These are phyloP conservation scores for Xylaria digitata DNA, from an alignment of 2,329 filamentous ascomycete genomes.

Conservation along the genomic window DNA sequence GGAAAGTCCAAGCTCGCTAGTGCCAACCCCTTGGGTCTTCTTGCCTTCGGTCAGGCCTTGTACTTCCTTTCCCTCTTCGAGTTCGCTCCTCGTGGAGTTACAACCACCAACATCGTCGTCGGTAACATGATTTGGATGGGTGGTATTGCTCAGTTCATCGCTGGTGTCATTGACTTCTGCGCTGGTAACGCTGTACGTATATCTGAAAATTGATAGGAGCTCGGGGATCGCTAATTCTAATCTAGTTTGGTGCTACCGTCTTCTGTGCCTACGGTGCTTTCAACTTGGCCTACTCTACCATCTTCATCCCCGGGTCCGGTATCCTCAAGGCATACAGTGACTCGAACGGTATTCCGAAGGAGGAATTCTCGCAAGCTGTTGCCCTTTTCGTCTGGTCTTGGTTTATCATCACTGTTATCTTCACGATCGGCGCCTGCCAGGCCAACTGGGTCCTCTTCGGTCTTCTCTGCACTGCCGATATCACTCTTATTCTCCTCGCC, in stretches of 20 bases:
- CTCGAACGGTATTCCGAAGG: slow-evolving; percentile 42
- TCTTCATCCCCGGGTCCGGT: slow-evolving; percentile 53
- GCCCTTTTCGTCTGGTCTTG: slow-evolving; percentile 46
- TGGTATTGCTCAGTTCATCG: slow-evolving; percentile 47
- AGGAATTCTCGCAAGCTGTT: slow-evolving; percentile 45
- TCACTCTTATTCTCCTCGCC: slow-evolving; percentile 44
- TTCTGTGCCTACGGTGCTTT: slow-evolving; percentile 55
- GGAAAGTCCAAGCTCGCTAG: slow-evolving; percentile 42
- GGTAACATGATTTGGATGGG: slow-evolving; percentile 54
- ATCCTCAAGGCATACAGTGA: slow-evolving; percentile 54
- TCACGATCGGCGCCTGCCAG: slow-evolving; percentile 45
- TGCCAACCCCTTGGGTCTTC: slow-evolving; percentile 50
- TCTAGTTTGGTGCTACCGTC: slow-evolving; percentile 52
- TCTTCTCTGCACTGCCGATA: slow-evolving; percentile 41
- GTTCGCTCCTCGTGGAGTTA: slow-evolving; percentile 41
- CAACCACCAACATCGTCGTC: slow-evolving; percentile 47
- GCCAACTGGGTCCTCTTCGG: slow-evolving; percentile 41
- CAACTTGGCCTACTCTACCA: slow-evolving; percentile 55
- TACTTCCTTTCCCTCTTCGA: slow-evolving; percentile 44
- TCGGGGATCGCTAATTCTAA: slow-evolving; percentile 16
- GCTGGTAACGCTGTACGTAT: slow-evolving; percentile 45
- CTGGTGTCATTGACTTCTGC: slow-evolving; percentile 44
- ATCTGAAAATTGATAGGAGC: background rate
- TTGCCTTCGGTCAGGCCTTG: slow-evolving; percentile 53
- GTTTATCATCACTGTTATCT: slow-evolving; percentile 47